phyloP scores from a whole-genome alignment of 352 stramenopile species.

The Ophiocytium majus region DNA sequence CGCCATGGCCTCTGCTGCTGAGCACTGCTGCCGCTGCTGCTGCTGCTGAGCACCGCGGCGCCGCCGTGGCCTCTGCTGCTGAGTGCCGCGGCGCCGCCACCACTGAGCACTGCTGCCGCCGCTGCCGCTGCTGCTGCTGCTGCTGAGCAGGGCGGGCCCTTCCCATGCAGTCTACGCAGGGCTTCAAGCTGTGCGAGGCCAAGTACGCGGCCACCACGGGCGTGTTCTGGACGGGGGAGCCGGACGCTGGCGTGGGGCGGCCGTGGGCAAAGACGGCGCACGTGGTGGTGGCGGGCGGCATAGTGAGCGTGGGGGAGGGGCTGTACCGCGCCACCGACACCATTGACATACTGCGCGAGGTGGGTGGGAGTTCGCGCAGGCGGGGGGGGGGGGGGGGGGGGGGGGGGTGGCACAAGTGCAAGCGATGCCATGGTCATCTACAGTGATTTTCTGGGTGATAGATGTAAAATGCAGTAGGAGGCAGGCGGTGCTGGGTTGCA shows the following conservation, averaged over 20 bases:
- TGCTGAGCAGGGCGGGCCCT: neutral
- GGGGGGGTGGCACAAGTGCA: neutral
- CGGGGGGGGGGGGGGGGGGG: neutral
- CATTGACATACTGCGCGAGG: conserved; percentile 49
- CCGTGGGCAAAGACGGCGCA: conserved; percentile 45
- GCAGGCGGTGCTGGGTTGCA: no score
- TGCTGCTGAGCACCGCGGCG: no score
- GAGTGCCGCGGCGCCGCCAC: no score
- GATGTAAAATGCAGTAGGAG: no score
- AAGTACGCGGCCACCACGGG: conserved; percentile 50
- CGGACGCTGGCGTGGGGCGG: conserved; percentile 21
- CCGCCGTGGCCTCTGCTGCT: no score
- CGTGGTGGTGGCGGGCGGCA: conserved; percentile 51
- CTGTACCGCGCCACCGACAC: conserved; percentile 48
- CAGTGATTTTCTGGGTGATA: no score
- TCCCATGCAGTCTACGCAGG: neutral
- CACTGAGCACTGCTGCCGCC: no score
- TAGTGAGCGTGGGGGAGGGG: conserved; percentile 27
- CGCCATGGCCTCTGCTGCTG: no score
- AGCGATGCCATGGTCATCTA: no score
- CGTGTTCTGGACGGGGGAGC: conserved; percentile 45
- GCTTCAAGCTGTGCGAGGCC: conserved; percentile 36
- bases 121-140: no score
- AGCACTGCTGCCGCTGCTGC: no score
- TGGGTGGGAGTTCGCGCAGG: conserved; percentile 10